A percentile compares a stretch with the other conserved stretches of the same genome.
These are phyloP conservation scores for Tephrocybe sp. DNA, from an alignment of 768 basidiomycete species.

Conservation along the genomic window DNA sequence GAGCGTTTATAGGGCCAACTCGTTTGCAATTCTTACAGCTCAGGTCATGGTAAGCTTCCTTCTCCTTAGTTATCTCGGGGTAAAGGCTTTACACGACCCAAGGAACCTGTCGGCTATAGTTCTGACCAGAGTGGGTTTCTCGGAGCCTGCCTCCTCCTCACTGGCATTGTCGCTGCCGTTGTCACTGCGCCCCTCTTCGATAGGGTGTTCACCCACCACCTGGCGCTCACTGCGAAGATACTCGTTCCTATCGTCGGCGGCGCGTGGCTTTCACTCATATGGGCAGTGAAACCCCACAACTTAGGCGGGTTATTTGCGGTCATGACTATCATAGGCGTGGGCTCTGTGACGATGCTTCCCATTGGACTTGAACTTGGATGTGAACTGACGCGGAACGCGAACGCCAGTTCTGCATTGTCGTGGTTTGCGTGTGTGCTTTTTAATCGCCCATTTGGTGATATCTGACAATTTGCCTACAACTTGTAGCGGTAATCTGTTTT, in stretches of 20 bases:
- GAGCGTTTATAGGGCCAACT: constrained; percentile 46
- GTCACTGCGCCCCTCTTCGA: constrained; percentile 77
- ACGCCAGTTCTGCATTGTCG: constrained; percentile 71
- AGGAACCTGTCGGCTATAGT: constrained; percentile 77
- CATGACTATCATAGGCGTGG: constrained; percentile 66
- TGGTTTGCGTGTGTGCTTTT: constrained; percentile 64
- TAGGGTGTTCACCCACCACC: constrained; percentile 74
- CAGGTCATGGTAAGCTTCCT: constrained; percentile 60
- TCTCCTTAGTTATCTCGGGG: background rate
- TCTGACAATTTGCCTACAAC: background rate
- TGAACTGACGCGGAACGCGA: constrained; percentile 79
- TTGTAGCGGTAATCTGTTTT: constrained; percentile 64
- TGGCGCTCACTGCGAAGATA: constrained; percentile 59
- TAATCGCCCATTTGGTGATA: background rate
- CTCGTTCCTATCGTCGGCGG: constrained; percentile 61
- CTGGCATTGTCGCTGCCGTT: constrained; percentile 70
- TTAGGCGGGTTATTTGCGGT: constrained; percentile 60
- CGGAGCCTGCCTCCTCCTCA: constrained; percentile 64
- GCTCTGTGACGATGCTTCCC: constrained; percentile 71
- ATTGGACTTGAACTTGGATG: constrained; percentile 76
- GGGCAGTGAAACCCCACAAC: constrained; percentile 78
- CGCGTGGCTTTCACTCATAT: constrained; percentile 75
- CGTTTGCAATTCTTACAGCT: constrained; percentile 64
- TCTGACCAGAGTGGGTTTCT: constrained; percentile 65
- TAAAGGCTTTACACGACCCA: background rate